Percentiles rank a stretch among this genome's conserved stretches.
phyloP scores from a whole-genome alignment of 176 grass and related monocot genomes.

The Triticum dicoccoides region DNA sequence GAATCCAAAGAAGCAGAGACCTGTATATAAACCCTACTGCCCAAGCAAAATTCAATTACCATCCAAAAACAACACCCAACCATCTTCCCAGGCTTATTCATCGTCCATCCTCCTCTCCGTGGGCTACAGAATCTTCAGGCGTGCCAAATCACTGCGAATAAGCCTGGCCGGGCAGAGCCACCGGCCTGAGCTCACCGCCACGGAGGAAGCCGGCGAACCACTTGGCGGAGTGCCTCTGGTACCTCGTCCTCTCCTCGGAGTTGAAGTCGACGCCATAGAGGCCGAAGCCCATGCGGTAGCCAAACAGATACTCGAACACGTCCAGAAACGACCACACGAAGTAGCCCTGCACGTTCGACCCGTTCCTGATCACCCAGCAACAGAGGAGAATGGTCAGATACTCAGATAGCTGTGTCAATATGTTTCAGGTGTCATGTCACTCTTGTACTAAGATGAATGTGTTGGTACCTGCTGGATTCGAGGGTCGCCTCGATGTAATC shows the following conservation, averaged over 20 bases:
- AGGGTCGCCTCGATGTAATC: slow-evolving; percentile 15
- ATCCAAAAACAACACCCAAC: neutral
- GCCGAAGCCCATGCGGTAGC: slow-evolving; percentile 38
- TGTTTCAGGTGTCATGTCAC: neutral
- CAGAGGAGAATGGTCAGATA: neutral
- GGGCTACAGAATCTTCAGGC: neutral
- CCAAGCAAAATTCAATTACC: neutral
- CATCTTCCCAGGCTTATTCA: neutral
- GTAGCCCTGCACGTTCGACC: slow-evolving; percentile 63
- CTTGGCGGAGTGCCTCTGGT: slow-evolving; percentile 36
- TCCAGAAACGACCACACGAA: slow-evolving; percentile 78
- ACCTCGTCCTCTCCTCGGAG: slow-evolving; percentile 31
- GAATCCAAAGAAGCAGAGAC: neutral
- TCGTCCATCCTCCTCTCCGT: neutral
- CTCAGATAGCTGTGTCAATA: neutral
- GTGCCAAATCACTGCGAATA: slow-evolving; percentile 32
- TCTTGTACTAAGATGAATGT: neutral
- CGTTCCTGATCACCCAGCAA: slow-evolving; percentile 48
- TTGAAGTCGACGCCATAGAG: slow-evolving; percentile 50
- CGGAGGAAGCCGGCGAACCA: slow-evolving; percentile 61
- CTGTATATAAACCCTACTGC: neutral
- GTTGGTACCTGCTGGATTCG: neutral
- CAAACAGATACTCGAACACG: slow-evolving; percentile 42
- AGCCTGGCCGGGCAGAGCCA: neutral
- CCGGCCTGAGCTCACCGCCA: slow-evolving; percentile 27